Conservation (phyloP, 2,329 filamentous ascomycete species). For the Trichoderma atrobrunneum region DNA sequence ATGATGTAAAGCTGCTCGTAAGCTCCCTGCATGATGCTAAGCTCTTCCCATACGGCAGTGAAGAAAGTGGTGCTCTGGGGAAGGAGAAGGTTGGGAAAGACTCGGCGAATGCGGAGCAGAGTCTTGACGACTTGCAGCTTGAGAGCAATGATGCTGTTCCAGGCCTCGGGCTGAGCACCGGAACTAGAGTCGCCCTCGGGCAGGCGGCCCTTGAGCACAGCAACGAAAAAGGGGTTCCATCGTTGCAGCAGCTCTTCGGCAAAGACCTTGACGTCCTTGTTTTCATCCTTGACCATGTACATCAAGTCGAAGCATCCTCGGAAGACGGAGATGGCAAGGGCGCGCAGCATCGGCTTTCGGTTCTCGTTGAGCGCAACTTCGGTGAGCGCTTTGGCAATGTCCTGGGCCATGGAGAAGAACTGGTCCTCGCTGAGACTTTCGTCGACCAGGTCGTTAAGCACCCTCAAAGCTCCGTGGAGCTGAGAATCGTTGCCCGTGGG, state of each 20-base stretch:
- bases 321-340: constrained; percentile 86
- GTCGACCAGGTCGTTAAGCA: constrained; percentile 85
- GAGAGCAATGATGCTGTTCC: constrained; percentile 79
- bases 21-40: constrained; percentile 66
- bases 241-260: constrained; percentile 78
- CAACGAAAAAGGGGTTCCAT: constrained; percentile 89
- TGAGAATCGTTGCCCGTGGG: constrained; percentile 72
- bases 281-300: constrained; percentile 94
- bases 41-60: constrained; percentile 83
- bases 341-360: constrained; percentile 72
- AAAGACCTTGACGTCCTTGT: constrained; percentile 79
- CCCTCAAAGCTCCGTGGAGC: constrained; percentile 83
- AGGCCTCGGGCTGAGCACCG: constrained; percentile 59
- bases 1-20: constrained; percentile 85
- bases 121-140: constrained; percentile 95
- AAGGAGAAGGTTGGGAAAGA: constrained; percentile 79
- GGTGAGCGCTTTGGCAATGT: constrained; percentile 81
- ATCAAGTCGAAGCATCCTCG: constrained; percentile 89
- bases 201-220: constrained; percentile 70
- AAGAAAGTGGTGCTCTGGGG: constrained; percentile 83
- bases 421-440: constrained; percentile 92
- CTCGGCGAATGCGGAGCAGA: constrained; percentile 79
- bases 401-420: constrained; percentile 84
- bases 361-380: constrained; percentile 74
- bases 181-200: constrained; percentile 57